These are phyloP conservation scores for Cladobotryum protrusum DNA, from an alignment of 2,329 filamentous ascomycete genomes.

Conservation along the genomic window DNA sequence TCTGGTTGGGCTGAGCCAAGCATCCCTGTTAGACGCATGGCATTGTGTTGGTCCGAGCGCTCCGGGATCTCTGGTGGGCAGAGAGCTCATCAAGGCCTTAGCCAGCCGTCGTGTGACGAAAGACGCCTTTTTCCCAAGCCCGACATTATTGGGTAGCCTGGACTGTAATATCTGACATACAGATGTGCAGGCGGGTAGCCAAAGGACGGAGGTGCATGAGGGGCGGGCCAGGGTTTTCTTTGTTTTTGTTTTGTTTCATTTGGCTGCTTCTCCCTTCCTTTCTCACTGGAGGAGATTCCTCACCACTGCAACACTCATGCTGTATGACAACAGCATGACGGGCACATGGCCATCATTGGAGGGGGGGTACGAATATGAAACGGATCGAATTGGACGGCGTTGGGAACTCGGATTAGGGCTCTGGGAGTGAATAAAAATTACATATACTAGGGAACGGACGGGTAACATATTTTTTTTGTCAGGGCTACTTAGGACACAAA, in stretches of 20 bases:
- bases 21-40: constrained; percentile 9
- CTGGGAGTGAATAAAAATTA: neutral
- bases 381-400: too few relatives aligned
- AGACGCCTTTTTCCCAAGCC: neutral
- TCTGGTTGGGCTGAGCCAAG: constrained; percentile 9
- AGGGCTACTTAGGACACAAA: neutral
- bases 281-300: too few relatives aligned
- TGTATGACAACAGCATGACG: constrained; percentile 8
- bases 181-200: neutral
- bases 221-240: neutral
- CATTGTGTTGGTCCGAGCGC: constrained; percentile 5
- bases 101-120: constrained; percentile 10
- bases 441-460: neutral
- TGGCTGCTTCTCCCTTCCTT: too few relatives aligned
- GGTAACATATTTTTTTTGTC: neutral
- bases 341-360: neutral
- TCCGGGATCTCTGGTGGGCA: constrained; percentile 1
- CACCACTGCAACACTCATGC: neutral
- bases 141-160: constrained; percentile 2
- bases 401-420: neutral
- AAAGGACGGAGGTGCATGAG: neutral
- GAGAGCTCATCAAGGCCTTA: constrained; percentile 8
- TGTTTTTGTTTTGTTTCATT: neutral
- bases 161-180: constrained; percentile 8
- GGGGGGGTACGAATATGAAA: constrained; percentile 1